A percentile compares a stretch with the other conserved stretches of the same genome.
Evolutionary conservation across 768 basidiomycete species (phyloP).

Genomic region (Dendrothele bispora): DNA sequence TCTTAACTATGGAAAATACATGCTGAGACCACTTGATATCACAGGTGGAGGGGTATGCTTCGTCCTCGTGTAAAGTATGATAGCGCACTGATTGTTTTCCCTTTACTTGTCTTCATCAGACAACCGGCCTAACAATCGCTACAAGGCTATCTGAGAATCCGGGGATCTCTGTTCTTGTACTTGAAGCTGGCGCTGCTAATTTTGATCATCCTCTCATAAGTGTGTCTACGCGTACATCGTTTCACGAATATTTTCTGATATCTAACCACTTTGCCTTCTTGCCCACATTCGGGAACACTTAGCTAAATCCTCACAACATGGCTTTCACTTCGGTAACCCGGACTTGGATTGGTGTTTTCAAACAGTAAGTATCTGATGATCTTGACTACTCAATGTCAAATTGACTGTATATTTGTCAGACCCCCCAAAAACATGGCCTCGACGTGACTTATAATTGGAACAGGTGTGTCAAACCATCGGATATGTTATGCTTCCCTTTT

Average conservation of each 20-base stretch:
- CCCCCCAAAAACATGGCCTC: conserved; percentile 9
- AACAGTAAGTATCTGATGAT: conserved; percentile 8
- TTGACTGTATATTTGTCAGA: not conserved
- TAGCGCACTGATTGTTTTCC: too few species aligned
- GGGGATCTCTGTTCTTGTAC: conserved; percentile 30
- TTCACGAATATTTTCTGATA: not conserved
- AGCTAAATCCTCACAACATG: not conserved
- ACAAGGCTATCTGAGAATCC: conserved; percentile 35
- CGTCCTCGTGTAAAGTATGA: too few species aligned
- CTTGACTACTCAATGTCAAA: not conserved
- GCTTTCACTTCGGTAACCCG: not conserved
- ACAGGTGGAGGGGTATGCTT: too few species aligned
- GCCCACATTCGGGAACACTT: too few species aligned
- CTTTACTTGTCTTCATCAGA: too few species aligned
- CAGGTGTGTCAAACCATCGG: not conserved
- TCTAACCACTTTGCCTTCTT: not conserved
- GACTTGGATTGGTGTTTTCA: conserved; percentile 20
- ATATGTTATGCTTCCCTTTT: not conserved
- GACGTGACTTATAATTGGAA: conserved; percentile 7
- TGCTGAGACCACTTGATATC: too few species aligned
- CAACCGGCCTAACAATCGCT: conserved; percentile 40
- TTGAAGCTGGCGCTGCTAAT: conserved; percentile 26
- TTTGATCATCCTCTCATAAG: conserved; percentile 17
- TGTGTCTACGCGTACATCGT: not conserved
- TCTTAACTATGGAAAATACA: too few species aligned